Conservation (phyloP, 2,329 filamentous ascomycete species). For the Fusarium foetens region DNA sequence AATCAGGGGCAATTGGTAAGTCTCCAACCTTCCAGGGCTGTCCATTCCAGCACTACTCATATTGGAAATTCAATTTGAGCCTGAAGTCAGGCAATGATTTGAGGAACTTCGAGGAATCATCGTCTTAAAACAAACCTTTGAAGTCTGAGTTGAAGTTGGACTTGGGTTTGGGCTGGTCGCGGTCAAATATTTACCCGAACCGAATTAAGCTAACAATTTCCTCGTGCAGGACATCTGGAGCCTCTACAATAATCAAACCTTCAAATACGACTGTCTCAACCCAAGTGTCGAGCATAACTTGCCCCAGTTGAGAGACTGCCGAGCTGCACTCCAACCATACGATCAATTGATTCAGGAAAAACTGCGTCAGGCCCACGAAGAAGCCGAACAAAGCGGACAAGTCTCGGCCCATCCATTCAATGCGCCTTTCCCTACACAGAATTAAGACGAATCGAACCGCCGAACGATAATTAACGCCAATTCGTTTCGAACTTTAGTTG, state of each 20-base stretch:
- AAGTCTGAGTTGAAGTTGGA: background rate
- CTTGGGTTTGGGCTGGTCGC: background rate
- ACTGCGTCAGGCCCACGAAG: background rate
- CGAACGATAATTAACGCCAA: background rate
- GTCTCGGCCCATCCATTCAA: background rate
- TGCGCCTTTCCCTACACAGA: background rate
- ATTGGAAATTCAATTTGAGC: background rate
- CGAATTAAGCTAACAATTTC: conserved; percentile 32
- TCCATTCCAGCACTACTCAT: background rate
- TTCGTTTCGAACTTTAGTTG: background rate
- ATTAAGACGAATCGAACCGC: background rate
- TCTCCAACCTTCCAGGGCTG: background rate
- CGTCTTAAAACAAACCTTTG: background rate
- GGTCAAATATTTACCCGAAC: conserved; percentile 28
- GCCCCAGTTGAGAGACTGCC: background rate
- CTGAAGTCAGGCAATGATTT: background rate
- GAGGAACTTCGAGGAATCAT: background rate
- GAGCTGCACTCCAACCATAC: background rate
- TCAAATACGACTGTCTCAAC: conserved; percentile 5
- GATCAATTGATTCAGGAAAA: background rate
- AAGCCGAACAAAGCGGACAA: background rate
- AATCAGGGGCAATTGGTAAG: background rate
- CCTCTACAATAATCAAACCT: conserved; percentile 10
- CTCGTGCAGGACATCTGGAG: conserved; percentile 29
- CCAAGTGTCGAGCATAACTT: background rate